phyloP scores from a whole-genome alignment of 768 basidiomycete genomes.

The Termitomyces sp. region DNA sequence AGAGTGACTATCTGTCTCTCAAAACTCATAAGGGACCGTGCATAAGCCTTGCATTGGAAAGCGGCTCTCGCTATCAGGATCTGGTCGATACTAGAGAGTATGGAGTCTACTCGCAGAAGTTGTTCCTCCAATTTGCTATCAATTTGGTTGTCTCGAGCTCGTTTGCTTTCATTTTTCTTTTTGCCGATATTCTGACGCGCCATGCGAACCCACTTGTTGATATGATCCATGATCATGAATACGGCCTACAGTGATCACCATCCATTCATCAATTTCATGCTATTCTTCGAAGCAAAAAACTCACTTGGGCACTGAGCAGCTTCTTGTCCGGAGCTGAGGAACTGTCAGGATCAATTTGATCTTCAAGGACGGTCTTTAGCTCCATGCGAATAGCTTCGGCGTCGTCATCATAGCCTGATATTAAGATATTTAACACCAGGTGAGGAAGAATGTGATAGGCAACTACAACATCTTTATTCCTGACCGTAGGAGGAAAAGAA shows the following conservation, averaged over 20 bases:
- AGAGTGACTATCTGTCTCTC: conserved; percentile 73
- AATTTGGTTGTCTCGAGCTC: conserved; percentile 33
- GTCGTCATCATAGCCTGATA: conserved; percentile 64
- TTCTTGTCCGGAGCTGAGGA: conserved; percentile 69
- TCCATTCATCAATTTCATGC: background rate
- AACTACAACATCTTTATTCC: conserved; percentile 90
- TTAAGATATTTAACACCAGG: conserved; percentile 78
- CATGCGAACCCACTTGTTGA: conserved; percentile 83
- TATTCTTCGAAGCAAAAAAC: conserved; percentile 4
- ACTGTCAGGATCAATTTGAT: conserved; percentile 69
- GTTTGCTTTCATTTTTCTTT: conserved; percentile 46
- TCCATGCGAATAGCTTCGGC: conserved; percentile 65
- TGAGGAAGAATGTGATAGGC: conserved; percentile 90
- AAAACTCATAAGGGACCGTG: conserved; percentile 91
- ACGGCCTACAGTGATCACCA: conserved; percentile 53
- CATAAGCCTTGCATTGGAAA: conserved; percentile 90
- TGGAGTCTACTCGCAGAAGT: conserved; percentile 68
- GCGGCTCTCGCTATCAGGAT: conserved; percentile 92
- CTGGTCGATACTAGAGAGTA: conserved; percentile 78
- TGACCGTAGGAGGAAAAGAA: conserved; percentile 71
- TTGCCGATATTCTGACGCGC: conserved; percentile 58
- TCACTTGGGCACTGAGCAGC: conserved; percentile 89
- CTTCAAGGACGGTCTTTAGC: conserved; percentile 75
- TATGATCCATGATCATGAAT: conserved; percentile 91
- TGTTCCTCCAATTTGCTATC: conserved; percentile 46